phyloP scores from a whole-genome alignment of 129 eudicot genomes.

The carrot (Daucus carota) region DH1_v3.0 NC_030383.2:3474501-3475000 shows the following conservation, averaged over 20 bases:
- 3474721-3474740: neutral
- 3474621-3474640: neutral
- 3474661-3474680: neutral
- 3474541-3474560: neutral
- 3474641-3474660: neutral
- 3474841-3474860: no score
- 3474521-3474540: neutral
- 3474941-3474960: neutral
- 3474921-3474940: neutral
- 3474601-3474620: constrained; percentile 4
- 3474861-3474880: no score
- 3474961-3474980: neutral
- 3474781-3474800: no score
- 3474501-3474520: constrained; percentile 8
- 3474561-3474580: neutral
- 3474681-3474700: neutral
- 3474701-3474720: neutral
- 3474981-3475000: neutral
- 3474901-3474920: neutral
- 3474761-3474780: no score
- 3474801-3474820: neutral
- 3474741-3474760: neutral
- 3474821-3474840: neutral
- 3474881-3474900: constrained; percentile 1
- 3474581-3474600: neutral